phyloP scores from a whole-genome alignment of 176 grass and related monocot genomes.

The Triticum monococcum region DNA sequence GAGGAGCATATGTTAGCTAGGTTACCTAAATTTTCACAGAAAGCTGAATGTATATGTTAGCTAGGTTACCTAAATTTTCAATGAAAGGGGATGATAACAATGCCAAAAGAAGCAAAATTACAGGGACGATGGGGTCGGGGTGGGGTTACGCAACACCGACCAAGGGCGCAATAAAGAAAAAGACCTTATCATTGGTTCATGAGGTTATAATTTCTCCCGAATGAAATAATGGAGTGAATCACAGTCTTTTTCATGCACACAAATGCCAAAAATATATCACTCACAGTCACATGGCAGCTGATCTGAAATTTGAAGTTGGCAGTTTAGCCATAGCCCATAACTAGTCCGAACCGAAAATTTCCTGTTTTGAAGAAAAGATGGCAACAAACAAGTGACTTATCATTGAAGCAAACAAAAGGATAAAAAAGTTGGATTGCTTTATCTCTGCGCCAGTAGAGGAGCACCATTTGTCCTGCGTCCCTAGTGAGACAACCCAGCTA shows the following conservation, averaged over 20 bases:
- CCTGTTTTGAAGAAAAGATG: neutral
- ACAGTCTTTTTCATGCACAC: neutral
- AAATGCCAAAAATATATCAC: neutral
- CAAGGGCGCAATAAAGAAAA: neutral
- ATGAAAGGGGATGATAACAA: neutral
- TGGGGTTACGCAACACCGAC: neutral
- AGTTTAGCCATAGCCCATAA: neutral
- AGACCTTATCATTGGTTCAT: neutral
- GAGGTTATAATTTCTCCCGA: neutral
- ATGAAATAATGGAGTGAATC: neutral
- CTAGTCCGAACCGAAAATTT: neutral
- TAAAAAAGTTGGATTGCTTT: constrained; percentile 30
- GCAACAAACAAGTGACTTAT: constrained; percentile 41
- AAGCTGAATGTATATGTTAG: neutral
- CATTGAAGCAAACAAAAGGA: constrained; percentile 49
- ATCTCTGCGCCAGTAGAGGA: constrained; percentile 11
- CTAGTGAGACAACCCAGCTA: constrained; percentile 58
- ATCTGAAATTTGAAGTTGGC: neutral
- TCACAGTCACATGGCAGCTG: neutral
- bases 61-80: neutral
- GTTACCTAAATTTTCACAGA: neutral
- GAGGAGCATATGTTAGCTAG: neutral
- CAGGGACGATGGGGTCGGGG: neutral
- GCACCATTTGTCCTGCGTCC: constrained; percentile 45
- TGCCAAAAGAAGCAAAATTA: neutral